These are phyloP conservation scores for Phalaenopsis aphrodite DNA, from an alignment of 106 monocot species.

Conservation along the genomic window DNA sequence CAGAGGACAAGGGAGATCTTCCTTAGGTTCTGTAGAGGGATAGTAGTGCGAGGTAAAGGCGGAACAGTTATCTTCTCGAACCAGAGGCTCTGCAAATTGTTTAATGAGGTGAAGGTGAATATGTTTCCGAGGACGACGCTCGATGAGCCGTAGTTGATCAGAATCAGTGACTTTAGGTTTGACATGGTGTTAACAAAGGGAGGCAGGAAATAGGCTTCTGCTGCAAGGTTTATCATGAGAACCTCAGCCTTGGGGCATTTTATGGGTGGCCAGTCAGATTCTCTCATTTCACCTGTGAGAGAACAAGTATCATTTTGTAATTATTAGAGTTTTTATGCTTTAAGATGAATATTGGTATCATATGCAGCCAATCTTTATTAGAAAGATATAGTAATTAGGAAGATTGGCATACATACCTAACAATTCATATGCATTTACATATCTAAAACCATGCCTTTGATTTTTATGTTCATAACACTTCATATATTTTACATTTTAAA, in stretches of 20 bases:
- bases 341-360: no score
- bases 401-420: no score
- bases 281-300: slow-evolving; percentile 47
- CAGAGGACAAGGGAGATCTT: slow-evolving; percentile 48
- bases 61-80: slow-evolving; percentile 50
- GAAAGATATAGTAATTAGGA: no score
- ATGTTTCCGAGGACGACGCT: slow-evolving; percentile 27
- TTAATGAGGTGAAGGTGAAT: slow-evolving; percentile 24
- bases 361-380: no score
- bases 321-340: no score
- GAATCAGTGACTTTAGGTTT: slow-evolving; percentile 38
- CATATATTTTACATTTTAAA: no score
- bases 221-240: slow-evolving; percentile 45
- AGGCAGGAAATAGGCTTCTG: slow-evolving; percentile 33
- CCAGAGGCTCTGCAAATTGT: slow-evolving; percentile 37
- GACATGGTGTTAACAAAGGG: slow-evolving; percentile 48
- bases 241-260: slow-evolving; percentile 49
- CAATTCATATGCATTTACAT: no score
- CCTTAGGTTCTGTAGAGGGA: slow-evolving; percentile 29
- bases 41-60: slow-evolving; percentile 34
- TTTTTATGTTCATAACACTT: no score
- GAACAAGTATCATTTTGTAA: no score
- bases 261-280: slow-evolving; percentile 49
- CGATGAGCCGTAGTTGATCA: slow-evolving; percentile 37
- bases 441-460: no score